Evolutionary conservation across 2,329 filamentous ascomycete species (phyloP), one percentile per base, ranked within the genome.

Genomic region (Lecanicillium sp.): DNA sequence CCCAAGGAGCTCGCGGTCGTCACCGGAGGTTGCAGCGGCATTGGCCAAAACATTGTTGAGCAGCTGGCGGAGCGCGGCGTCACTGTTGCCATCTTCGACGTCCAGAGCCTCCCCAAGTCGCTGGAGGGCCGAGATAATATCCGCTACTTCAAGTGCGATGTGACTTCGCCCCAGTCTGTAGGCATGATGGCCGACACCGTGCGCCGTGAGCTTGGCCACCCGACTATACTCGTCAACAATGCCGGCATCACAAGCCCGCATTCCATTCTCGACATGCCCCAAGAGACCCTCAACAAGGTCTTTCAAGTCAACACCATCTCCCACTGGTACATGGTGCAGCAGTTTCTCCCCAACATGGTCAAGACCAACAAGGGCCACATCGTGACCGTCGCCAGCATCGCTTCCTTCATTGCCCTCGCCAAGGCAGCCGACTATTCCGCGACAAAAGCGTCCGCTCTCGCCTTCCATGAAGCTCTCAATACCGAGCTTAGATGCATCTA

Each of bases 21-120:
- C 18, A 85, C 82, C 0, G 82, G 83, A 12, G 82, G 82, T 9
- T 76, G 77, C 34, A 74, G 75, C 42, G 82, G 81, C 0, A 84
- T 87, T 49, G 82, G 83, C 8, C 72, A 69, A 28, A 62, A 72
- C 22, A 66, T 84, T 3, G 79, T 79, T 4, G 63, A 68, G 43
- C 55, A 78, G 37, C 64, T 87, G 13, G 75, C 73, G 0, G 71
- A 75, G 51, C 63, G 60, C 39, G 72, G 72, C 1, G 65, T 81
- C 47, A 79, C 72, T 47, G 77, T 85, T 17, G 78, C 76, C 0
- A 75, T 85, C 3, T 52, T 87, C 25, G 82, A 87, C 59, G 69
- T 83, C 29, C 30, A 28, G 28, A 18, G 32, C 3, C 36, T 34
- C 11, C 30, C 40, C 17, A 37, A 39, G 33, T 14, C 18, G 15